phyloP scores from a whole-genome alignment of 75 land plant genomes.

The Selaginella moellendorffii region DNA sequence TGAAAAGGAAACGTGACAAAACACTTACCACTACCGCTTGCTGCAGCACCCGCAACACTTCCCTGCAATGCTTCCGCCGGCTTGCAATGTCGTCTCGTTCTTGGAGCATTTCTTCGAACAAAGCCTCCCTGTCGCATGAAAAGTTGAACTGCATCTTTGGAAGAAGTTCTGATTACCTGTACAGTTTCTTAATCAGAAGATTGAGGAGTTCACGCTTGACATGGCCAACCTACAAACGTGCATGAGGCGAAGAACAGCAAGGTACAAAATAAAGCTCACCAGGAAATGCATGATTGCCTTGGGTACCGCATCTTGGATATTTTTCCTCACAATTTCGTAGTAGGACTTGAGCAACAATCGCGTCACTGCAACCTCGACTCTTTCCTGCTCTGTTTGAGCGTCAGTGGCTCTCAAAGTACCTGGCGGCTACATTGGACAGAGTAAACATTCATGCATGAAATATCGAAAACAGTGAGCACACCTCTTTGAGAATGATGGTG shows the following conservation, averaged over 20 bases:
- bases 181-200: neutral
- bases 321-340: constrained; percentile 1
- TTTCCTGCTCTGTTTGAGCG: neutral
- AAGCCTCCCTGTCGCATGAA: neutral
- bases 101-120: constrained; percentile 7
- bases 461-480: too few relatives aligned
- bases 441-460: neutral
- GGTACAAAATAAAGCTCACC: too few relatives aligned
- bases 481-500: neutral
- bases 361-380: neutral
- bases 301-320: neutral
- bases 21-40: constrained; percentile 10
- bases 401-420: neutral
- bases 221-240: neutral
- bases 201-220: neutral
- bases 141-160: neutral
- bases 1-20: neutral
- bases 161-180: neutral
- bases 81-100: constrained; percentile 2
- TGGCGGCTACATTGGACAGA: neutral
- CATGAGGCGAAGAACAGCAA: too few relatives aligned
- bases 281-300: constrained; percentile 10
- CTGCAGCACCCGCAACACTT: neutral
- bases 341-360: constrained; percentile 4
- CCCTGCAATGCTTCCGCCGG: constrained; percentile 1